Evolutionary conservation across 352 stramenopile species (phyloP).

Genomic region (Synura sp.): DNA sequence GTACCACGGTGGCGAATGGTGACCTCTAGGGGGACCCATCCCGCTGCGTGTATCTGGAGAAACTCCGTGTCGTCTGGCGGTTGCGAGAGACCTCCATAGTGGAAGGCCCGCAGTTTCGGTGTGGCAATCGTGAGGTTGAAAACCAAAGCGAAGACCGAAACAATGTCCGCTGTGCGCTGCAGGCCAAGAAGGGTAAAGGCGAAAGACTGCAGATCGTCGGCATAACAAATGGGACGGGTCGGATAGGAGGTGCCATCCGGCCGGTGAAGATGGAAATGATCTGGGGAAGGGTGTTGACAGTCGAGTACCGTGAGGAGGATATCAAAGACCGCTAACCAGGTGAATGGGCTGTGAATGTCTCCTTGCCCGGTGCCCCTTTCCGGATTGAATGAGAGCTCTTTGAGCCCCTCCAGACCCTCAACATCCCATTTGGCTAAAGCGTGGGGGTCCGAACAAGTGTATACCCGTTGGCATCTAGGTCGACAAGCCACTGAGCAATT

Average conservation of each 20-base stretch:
- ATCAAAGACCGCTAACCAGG: background rate
- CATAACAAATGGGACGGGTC: no score
- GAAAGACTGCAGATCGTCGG: no score
- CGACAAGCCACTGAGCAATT: background rate
- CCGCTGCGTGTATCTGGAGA: no score
- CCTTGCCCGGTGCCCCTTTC: background rate
- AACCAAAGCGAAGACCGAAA: background rate
- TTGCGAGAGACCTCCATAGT: no score
- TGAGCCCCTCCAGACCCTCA: no score
- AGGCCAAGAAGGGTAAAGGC: no score
- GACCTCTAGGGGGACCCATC: no score
- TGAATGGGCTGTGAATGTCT: background rate
- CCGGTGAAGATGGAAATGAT: background rate
- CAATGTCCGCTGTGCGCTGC: no score
- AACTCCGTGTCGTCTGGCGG: no score
- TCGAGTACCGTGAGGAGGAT: background rate
- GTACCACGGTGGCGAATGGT: no score
- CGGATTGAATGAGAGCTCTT: background rate
- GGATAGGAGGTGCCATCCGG: no score
- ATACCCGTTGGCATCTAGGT: background rate
- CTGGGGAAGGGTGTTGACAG: background rate
- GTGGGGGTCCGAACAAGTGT: background rate
- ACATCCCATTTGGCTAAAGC: background rate
- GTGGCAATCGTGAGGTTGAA: background rate
- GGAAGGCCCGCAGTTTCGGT: background rate